A percentile compares a stretch with the other conserved stretches of the same genome.
Conservation (phyloP, 306 rosid genomes). For the Sophora flavescens region DNA sequence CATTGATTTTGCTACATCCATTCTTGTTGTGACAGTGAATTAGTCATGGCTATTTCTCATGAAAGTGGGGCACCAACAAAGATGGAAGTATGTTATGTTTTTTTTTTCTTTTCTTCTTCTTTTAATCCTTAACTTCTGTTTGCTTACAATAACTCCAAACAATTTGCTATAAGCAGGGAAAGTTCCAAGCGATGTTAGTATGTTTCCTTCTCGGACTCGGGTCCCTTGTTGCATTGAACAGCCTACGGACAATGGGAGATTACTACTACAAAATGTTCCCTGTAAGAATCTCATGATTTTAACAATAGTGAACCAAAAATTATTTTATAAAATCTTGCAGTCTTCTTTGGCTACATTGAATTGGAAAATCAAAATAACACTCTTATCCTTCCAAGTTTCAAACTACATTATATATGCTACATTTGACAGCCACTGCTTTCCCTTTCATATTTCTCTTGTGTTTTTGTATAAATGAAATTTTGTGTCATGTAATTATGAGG, state of each 20-base stretch:
- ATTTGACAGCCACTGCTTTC: background rate
- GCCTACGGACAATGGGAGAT: slow-evolving; percentile 62
- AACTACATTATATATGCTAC: no score
- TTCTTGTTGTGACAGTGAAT: background rate
- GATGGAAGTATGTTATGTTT: background rate
- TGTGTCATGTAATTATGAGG: background rate
- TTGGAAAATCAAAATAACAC: background rate
- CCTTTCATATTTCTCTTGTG: background rate
- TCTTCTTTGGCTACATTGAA: no score
- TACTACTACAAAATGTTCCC: slow-evolving; percentile 56
- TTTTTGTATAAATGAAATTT: background rate
- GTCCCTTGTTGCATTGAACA: slow-evolving; percentile 62
- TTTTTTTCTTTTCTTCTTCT: background rate
- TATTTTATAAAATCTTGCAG: no score
- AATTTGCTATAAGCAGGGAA: slow-evolving; percentile 51
- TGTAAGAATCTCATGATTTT: background rate
- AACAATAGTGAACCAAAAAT: background rate
- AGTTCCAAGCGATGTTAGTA: slow-evolving; percentile 50
- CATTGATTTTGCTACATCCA: background rate
- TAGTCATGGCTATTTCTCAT: background rate
- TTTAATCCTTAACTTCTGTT: background rate
- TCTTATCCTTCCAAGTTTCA: background rate
- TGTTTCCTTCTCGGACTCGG: slow-evolving; percentile 79
- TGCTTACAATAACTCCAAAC: background rate
- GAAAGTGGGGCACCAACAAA: background rate